Conservation (phyloP, 2,329 filamentous ascomycete species). For the Fusarium succisae region DNA sequence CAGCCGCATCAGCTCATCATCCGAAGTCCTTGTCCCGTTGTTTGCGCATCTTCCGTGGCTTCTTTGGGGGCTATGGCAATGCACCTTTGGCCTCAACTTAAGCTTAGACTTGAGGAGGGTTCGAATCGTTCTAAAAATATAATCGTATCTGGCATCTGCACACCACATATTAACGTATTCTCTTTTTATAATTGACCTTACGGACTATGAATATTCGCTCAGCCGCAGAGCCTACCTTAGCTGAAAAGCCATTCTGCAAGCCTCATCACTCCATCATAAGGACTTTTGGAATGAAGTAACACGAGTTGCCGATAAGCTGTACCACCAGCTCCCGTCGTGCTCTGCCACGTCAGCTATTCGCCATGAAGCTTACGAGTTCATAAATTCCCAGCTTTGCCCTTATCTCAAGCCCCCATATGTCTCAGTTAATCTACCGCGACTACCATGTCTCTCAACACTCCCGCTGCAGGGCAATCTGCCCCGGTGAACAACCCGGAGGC, state of each 20-base stretch:
- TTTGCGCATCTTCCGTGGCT: background rate
- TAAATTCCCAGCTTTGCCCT: background rate
- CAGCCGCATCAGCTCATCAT: background rate
- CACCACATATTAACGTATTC: rapidly evolving
- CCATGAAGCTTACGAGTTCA: background rate
- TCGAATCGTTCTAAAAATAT: background rate
- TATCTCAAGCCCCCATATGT: background rate
- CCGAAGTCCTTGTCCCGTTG: background rate
- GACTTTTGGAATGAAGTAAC: background rate
- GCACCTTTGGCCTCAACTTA: background rate
- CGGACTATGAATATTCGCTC: background rate
- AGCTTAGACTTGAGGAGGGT: background rate
- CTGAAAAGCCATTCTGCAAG: background rate
- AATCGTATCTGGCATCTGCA: rapidly evolving
- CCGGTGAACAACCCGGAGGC: constrained; percentile 31
- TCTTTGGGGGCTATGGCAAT: background rate
- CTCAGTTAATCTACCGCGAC: background rate
- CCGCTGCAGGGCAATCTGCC: constrained; percentile 29
- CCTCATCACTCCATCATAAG: background rate
- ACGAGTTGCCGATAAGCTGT: background rate
- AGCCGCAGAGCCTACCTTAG: background rate
- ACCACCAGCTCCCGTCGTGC: background rate
- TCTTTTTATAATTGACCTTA: background rate
- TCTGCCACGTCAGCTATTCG: constrained; percentile 5
- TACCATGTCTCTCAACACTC: constrained; percentile 32